Evolutionary conservation across 257 asterid species (phyloP).

Genomic region (Gynochthodes officinalis): DNA sequence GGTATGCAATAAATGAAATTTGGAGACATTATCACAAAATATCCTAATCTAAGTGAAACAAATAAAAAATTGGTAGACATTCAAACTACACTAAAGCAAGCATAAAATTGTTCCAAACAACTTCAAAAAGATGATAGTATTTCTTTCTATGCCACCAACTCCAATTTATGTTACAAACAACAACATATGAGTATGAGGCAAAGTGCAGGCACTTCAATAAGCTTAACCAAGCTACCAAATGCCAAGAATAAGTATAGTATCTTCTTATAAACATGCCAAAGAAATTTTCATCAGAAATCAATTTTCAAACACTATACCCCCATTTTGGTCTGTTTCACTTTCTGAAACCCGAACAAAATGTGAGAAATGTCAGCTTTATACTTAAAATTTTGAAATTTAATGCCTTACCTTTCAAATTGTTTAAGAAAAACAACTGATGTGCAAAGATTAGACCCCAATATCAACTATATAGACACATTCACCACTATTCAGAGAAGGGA

Average conservation of each 20-base stretch:
- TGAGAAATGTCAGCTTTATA: not conserved
- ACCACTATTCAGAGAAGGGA: not conserved
- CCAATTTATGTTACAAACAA: not conserved
- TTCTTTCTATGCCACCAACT: not conserved
- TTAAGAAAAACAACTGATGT: not conserved
- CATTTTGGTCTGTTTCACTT: not conserved
- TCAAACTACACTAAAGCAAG: not conserved
- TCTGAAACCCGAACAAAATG: not conserved
- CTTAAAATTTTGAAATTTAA: not conserved
- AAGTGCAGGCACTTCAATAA: not conserved
- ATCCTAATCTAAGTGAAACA: no score
- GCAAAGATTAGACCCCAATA: not conserved
- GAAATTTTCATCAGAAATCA: no score
- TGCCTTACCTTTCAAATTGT: not conserved
- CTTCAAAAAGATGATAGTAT: not conserved
- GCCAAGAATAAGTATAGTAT: not conserved
- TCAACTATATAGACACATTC: not conserved
- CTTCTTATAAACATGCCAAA: not conserved
- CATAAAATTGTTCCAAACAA: not conserved
- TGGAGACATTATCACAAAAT: not conserved
- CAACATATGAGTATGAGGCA: no score
- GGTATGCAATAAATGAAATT: no score
- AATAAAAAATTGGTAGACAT: not conserved
- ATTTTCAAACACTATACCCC: not conserved
- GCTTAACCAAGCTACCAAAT: not conserved